Evolutionary conservation across 352 stramenopile species (phyloP), one percentile per base, ranked within the genome.

Genomic region (Pythium phragmiticola): DNA sequence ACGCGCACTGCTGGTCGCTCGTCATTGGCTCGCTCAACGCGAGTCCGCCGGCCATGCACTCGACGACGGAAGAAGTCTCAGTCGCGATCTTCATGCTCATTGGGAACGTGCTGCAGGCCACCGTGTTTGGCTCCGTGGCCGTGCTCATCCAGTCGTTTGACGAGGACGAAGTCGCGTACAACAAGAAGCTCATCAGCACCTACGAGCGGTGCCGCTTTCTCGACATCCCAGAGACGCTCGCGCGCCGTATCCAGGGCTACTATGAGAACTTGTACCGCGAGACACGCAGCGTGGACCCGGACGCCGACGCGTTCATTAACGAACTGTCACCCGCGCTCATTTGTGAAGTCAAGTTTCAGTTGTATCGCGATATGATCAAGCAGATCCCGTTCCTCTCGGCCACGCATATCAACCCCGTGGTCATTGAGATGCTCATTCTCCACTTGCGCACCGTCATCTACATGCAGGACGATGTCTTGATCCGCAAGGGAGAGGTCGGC

Each of bases 381-480:
- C 82, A 90, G 45, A 90, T 90, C 60, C 79, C 78, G 6, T 92
- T 92, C 61, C 65, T 92, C 8, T 90, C 81, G 7, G 69, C 82
- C 2, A 69, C 75, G 9, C 83, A 86, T n/a, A 74, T 90, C 17
- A 78, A 85, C 9, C 69, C 78, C 16, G 75, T 80, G 4, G 80
- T 91, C 14, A 87, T 92, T n/a, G 80, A 90, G 57, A 86, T 90
- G 70, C 70, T 92, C 19, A 88, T 92, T 47, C 56, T 90, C 42
- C 77, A 89, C 37, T 61, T 92, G 26, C 74, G 81, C 21, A 89
- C 82, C 0, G 73, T 89, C 33, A 89, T 89, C 51, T 92, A 92
- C 65, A 89, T 90, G 79, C 82, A 90, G 60, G 84, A 89, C 59
- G 84, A 92, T 54, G 74, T 92, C 16, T 58, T 91, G 12, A 90